phyloP scores from a whole-genome alignment of 1,284 basidiomycete genomes.

The Ustilago loliicola region DNA sequence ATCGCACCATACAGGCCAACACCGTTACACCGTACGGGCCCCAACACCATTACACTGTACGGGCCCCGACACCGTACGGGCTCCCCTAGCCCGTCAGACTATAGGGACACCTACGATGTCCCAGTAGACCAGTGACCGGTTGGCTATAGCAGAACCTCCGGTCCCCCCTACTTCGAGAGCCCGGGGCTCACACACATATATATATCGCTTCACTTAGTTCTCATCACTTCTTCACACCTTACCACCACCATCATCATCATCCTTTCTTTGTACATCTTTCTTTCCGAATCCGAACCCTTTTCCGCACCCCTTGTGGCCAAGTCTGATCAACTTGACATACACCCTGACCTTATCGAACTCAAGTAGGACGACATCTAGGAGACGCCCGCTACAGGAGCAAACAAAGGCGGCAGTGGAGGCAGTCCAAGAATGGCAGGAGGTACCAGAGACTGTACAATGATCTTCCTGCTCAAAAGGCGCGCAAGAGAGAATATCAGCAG shows the following conservation, averaged over 20 bases:
- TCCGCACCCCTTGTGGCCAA: conserved; percentile 6
- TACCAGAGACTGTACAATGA: too few relatives aligned
- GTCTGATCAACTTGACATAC: conserved; percentile 16
- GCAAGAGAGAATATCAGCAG: too few relatives aligned
- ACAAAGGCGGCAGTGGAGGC: too few relatives aligned
- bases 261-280: conserved; percentile 15
- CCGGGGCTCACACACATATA: conserved; percentile 3
- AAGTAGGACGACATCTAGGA: conserved; percentile 4
- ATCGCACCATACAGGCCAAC: too few relatives aligned
- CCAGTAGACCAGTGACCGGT: not conserved
- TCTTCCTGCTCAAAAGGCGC: too few relatives aligned
- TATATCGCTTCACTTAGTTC: conserved; percentile 11
- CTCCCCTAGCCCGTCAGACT: not conserved
- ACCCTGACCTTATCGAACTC: conserved; percentile 13
- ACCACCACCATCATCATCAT: conserved; percentile 11
- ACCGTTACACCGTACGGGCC: too few relatives aligned
- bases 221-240: conserved; percentile 4
- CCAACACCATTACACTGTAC: too few relatives aligned
- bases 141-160: not conserved
- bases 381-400: conserved; percentile 7
- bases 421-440: too few relatives aligned
- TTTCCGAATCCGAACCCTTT: conserved; percentile 1
- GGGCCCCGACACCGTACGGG: too few relatives aligned
- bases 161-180: not conserved
- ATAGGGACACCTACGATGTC: not conserved